Conservation (phyloP, 352 stramenopile species). For the Blastocystis sp. region DNA sequence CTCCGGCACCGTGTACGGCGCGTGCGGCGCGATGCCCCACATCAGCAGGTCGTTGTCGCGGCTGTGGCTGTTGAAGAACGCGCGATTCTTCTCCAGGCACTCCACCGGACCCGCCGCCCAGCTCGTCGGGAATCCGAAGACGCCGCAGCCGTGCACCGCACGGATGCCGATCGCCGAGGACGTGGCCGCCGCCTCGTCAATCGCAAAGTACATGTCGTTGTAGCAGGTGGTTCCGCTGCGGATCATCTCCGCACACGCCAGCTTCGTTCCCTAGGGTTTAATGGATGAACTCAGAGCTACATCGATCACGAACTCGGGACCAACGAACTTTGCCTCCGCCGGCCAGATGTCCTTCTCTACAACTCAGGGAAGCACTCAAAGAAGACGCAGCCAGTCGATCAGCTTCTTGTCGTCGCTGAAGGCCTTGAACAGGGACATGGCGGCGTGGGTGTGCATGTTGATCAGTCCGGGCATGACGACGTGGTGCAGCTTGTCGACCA, state of each 20-base stretch:
- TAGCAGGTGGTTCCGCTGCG: conserved; percentile 82
- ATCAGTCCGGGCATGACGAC: conserved; percentile 82
- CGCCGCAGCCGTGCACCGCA: conserved; percentile 70
- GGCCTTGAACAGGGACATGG: conserved; percentile 82
- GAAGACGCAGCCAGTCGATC: conserved; percentile 78
- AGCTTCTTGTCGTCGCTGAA: conserved; percentile 83
- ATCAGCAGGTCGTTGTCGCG: conserved; percentile 4
- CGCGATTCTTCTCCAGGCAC: conserved; percentile 38
- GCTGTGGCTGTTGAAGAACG: conserved; percentile 12
- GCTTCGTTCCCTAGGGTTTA: conserved; percentile 73
- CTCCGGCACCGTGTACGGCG: conserved; percentile 82
- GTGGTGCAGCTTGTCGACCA: conserved; percentile 76
- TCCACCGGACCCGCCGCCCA: conserved; percentile 26
- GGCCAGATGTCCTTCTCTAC: conserved; percentile 81
- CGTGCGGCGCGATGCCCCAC: conserved; percentile 79
- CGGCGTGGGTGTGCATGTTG: conserved; percentile 82
- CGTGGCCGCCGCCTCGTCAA: conserved; percentile 75
- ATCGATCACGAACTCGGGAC: conserved; percentile 75
- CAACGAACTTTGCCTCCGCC: conserved; percentile 79
- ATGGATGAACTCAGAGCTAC: neutral
- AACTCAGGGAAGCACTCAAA: neutral
- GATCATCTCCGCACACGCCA: conserved; percentile 84
- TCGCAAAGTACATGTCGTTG: conserved; percentile 87
- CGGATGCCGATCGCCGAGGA: conserved; percentile 78
- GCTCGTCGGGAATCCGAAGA: conserved; percentile 65